Evolutionary conservation across 176 grass and related monocot species (phyloP).

Genomic region (Bonia amplexicaulis): DNA sequence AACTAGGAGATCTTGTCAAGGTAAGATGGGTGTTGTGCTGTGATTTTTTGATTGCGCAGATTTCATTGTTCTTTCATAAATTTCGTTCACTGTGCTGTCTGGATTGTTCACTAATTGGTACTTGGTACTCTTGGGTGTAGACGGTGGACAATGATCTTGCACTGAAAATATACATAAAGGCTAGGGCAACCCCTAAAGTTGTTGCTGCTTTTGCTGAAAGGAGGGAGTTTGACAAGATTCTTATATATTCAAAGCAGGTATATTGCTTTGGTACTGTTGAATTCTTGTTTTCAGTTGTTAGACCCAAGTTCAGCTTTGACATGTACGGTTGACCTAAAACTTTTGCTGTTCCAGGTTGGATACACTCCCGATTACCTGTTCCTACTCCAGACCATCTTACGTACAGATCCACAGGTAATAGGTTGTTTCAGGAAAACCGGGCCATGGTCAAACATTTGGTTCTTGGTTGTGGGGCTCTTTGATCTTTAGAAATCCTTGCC

Average conservation of each 20-base stretch:
- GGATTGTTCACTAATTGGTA: slow-evolving; percentile 5
- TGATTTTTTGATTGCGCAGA: background rate
- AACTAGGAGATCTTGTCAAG: slow-evolving; percentile 92
- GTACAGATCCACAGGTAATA: slow-evolving; percentile 91
- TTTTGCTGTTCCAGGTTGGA: slow-evolving; percentile 67
- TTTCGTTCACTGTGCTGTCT: background rate
- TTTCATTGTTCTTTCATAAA: background rate
- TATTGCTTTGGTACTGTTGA: background rate
- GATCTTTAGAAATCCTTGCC: slow-evolving; percentile 13
- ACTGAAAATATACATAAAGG: slow-evolving; percentile 98
- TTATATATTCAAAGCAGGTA: slow-evolving; percentile 98
- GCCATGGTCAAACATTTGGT: background rate
- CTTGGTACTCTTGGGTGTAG: slow-evolving; percentile 38
- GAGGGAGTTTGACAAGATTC: slow-evolving; percentile 91
- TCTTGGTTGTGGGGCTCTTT: slow-evolving; percentile 3
- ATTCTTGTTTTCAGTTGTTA: slow-evolving; percentile 1
- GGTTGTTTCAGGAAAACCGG: background rate
- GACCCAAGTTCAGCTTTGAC: slow-evolving; percentile 23
- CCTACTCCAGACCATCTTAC: slow-evolving; percentile 89
- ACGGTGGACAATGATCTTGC: slow-evolving; percentile 99
- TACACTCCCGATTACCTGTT: slow-evolving; percentile 99
- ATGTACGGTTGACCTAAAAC: slow-evolving; percentile 10
- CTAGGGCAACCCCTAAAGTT: slow-evolving; percentile 96
- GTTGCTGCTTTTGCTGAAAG: slow-evolving; percentile 98
- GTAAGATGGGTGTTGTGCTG: slow-evolving; percentile 13